Evolutionary conservation across 2,329 filamentous ascomycete genomes (phyloP), one percentile per base, ranked within the genome.

Genomic region (Albophoma yamanashiensis): DNA sequence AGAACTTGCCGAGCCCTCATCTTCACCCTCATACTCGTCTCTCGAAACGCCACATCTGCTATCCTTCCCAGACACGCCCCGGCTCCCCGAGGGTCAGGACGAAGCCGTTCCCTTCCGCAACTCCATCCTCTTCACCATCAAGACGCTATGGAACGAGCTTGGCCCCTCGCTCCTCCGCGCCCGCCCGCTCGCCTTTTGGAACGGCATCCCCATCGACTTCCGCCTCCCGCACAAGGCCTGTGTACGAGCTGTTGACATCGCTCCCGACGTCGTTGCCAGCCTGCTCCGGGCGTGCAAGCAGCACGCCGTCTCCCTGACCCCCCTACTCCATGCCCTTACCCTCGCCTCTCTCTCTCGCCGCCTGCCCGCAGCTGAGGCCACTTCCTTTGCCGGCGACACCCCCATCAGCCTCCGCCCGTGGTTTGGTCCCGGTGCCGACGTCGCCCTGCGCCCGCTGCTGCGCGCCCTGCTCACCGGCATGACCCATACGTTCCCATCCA

Each of bases 331-430:
- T 40, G 76, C 73, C 2, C 69, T 84, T 0, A 65, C 75, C 5
- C 68, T 79, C 6, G 67, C 70, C 9, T 77, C 78, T 2, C 67
- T 82, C 6, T 67, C 76, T 5, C 66, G 63, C 0, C 73, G 69
- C 4, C 64, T 82, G 3, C 71, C 75, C 0, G 64, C 68, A 7
- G 58, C 64, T 0, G 63, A 68, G 5, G 74, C 73, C 0, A 61
- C 66, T 0, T 67, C 68, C 1, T 78, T 82, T 61, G 60, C 64
- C 15, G 68, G 70, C 36, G 65, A 63, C 25, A 82, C 78, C 0
- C 76, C 79, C 58, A 77, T 81, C 58, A 75, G 74, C 36, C 71
- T 82, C 17, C 74, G 79, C 0, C 74, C 72, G 0, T 77, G 74
- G 56, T 66, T 75, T 2, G 64, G 63, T 4, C 61, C 63, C 0